A percentile compares a stretch with the other conserved stretches of the same genome.
These are phyloP conservation scores for Cladosporium austrohemisphaericum DNA, from an alignment of 2,329 filamentous ascomycete species.

Conservation along the genomic window DNA sequence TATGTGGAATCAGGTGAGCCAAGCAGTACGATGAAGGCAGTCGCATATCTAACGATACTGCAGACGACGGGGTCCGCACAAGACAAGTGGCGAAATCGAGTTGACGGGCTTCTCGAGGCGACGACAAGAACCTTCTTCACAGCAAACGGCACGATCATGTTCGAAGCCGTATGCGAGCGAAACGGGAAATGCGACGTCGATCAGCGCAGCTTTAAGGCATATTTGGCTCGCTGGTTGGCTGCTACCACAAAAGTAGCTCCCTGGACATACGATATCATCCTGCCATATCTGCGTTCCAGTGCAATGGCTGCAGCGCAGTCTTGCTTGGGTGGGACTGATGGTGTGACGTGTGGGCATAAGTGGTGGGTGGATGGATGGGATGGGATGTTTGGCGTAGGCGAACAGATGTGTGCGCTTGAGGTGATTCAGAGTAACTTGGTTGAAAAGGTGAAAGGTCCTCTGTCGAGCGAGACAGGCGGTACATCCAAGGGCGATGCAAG, in stretches of 20 bases:
- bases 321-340: constrained; percentile 48
- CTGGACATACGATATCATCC: constrained; percentile 49
- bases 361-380: constrained; percentile 44
- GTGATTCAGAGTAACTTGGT: constrained; percentile 46
- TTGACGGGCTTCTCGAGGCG: constrained; percentile 24
- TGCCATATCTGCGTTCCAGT: constrained; percentile 50
- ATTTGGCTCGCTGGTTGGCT: constrained; percentile 46
- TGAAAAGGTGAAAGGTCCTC: constrained; percentile 35
- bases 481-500: constrained; percentile 47
- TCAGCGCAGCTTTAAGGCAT: constrained; percentile 42
- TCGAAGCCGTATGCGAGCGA: constrained; percentile 43
- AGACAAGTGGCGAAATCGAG: constrained; percentile 23
- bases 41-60: constrained; percentile 3
- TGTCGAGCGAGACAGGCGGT: constrained; percentile 51
- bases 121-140: constrained; percentile 39
- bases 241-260: constrained; percentile 56
- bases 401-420: constrained; percentile 56
- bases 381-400: constrained; percentile 49
- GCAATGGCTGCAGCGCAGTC: constrained; percentile 53
- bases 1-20: constrained; percentile 40
- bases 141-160: constrained; percentile 37
- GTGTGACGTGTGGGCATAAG: constrained; percentile 43
- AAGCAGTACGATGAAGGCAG: neutral
- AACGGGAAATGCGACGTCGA: constrained; percentile 41
- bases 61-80: constrained; percentile 23